Evolutionary conservation across 2,329 filamentous ascomycete species (phyloP), one percentile per base, ranked within the genome.

Genomic region (Diplodia scrobiculata): DNA sequence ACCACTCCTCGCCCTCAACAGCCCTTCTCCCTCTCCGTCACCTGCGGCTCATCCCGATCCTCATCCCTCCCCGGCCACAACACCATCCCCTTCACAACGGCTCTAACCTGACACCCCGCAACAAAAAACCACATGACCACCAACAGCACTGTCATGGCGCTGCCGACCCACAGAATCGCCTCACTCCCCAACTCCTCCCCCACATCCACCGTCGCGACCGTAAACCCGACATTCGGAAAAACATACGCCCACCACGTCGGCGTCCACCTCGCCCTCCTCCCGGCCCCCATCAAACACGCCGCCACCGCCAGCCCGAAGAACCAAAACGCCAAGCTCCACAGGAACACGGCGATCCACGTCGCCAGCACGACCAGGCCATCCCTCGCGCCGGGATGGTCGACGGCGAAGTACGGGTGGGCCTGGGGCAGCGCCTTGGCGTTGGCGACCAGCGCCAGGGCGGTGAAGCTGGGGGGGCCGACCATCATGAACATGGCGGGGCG

Each of bases 401-500:
- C 50, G 2, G 59, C 41, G 29, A 68, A 59, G 32, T 66, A 21
- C 19, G 70, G 67, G 13, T 69, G 75, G 58, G 84, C 81, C 29
- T 85, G 75, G 0, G 71, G 79, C 0, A 87, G 74, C 9, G 82
- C 82, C 53, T 84, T 81, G 0, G 88, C 83, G 83, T 91, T 88
- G 52, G 88, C 88, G 41, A 91, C 84, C 41, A 91, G 80, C 0
- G 89, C 89, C 17, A 91, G 79, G 1, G 85, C 86, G 0, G 89
- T 91, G 78, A 91, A 91, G 1, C 87, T 84, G 0, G 89, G 88
- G 1, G 89, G 89, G 0, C 89, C 89, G 21, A 91, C 89, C 67
- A 87, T 88, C 79, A 91, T 91, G 79, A 90, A 91, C 73, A 91
- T 84, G 0, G 86, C 89, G 0, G 89, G 86, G 63, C 89, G 81